Conservation (phyloP, 1,139 yeast species). For the Taphrina deformans region DNA sequence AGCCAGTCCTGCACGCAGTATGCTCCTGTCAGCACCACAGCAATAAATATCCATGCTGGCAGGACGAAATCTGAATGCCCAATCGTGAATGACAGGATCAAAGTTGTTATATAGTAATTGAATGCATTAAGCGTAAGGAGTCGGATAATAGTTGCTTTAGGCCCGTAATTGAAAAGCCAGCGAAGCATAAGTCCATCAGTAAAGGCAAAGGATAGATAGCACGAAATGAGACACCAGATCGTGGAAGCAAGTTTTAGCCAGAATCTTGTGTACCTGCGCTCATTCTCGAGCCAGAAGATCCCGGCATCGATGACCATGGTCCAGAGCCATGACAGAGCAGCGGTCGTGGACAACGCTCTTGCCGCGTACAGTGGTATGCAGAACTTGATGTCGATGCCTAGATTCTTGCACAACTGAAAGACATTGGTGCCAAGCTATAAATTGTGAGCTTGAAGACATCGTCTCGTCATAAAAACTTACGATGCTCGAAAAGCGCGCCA, state of each 20-base stretch:
- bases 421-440: conserved; percentile 24
- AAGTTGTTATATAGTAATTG: conserved; percentile 45
- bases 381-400: conserved; percentile 28
- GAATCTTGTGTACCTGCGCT: not conserved
- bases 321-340: conserved; percentile 16
- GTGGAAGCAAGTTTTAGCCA: conserved; percentile 44
- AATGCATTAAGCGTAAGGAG: conserved; percentile 79
- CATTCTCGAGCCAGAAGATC: not conserved
- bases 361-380: conserved; percentile 26
- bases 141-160: conserved; percentile 82
- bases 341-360: conserved; percentile 16
- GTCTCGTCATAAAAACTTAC: not conserved
- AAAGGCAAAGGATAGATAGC: conserved; percentile 78
- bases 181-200: conserved; percentile 87
- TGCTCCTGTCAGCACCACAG: conserved; percentile 78
- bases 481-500: conserved; percentile 17
- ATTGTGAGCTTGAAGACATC: not conserved
- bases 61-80: conserved; percentile 46
- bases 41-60: conserved; percentile 87
- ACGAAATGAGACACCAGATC: conserved; percentile 68
- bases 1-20: conserved; percentile 86
- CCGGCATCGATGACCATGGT: conserved; percentile 6
- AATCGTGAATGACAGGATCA: conserved; percentile 47
- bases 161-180: conserved; percentile 83
- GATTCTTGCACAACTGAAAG: conserved; percentile 29